These are phyloP conservation scores for Verruconis gallopava DNA, from an alignment of 2,329 filamentous ascomycete species.

Conservation along the genomic window DNA sequence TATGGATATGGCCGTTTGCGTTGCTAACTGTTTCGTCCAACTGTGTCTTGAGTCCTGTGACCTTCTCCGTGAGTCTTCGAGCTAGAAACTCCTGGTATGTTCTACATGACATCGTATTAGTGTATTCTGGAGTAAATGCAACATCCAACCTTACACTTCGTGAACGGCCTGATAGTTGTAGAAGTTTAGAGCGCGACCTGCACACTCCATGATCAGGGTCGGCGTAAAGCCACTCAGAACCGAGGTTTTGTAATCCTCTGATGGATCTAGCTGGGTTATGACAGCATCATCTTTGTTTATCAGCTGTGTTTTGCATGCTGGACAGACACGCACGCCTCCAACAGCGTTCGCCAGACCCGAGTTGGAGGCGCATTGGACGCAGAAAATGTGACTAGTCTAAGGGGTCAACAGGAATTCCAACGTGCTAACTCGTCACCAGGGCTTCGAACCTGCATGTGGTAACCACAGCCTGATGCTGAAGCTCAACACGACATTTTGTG, in stretches of 20 bases:
- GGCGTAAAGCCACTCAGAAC: slow-evolving; percentile 74
- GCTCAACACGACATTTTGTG: slow-evolving; percentile 57
- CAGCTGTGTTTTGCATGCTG: slow-evolving; percentile 59
- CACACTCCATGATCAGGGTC: slow-evolving; percentile 73
- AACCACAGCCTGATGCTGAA: slow-evolving; percentile 62
- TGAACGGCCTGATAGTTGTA: slow-evolving; percentile 79
- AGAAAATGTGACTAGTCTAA: slow-evolving; percentile 77
- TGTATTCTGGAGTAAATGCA: background rate
- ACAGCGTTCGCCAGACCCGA: slow-evolving; percentile 45
- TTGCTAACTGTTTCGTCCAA: slow-evolving; percentile 63
- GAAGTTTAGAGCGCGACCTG: slow-evolving; percentile 64
- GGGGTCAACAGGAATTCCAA: slow-evolving; percentile 11
- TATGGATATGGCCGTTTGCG: slow-evolving; percentile 59
- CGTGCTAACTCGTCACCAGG: background rate
- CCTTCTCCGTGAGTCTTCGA: slow-evolving; percentile 61
- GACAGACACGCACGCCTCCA: slow-evolving; percentile 49
- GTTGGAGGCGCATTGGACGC: slow-evolving; percentile 55
- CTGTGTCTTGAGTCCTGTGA: slow-evolving; percentile 47
- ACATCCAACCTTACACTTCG: slow-evolving; percentile 50
- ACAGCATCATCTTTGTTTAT: slow-evolving; percentile 63
- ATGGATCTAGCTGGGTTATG: slow-evolving; percentile 57
- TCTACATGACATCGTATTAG: slow-evolving; percentile 30
- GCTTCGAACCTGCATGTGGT: slow-evolving; percentile 69
- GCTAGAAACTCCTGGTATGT: slow-evolving; percentile 66
- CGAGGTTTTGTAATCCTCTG: slow-evolving; percentile 82